A percentile compares a stretch with the other conserved stretches of the same genome.
Evolutionary conservation across 176 grass and related monocot species (phyloP).

Genomic region (Tillandsia fasciculata): DNA sequence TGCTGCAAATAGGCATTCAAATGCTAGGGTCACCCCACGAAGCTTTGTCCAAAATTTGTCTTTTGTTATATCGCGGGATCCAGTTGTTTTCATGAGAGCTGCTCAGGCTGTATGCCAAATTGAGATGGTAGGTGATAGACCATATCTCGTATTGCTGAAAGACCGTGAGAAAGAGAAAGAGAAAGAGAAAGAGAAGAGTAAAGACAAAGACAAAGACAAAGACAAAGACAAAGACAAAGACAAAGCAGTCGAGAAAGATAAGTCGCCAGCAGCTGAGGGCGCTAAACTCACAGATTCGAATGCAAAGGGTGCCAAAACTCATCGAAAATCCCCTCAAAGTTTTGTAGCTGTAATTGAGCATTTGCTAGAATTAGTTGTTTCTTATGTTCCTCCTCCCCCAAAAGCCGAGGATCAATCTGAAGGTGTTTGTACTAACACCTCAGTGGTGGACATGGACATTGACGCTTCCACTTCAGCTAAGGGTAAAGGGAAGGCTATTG

Average conservation of each 20-base stretch:
- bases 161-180: constrained; percentile 79
- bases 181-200: constrained; percentile 91
- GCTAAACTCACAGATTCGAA: constrained; percentile 60
- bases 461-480: constrained; percentile 62
- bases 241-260: constrained; percentile 28
- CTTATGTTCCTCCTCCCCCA: constrained; percentile 50
- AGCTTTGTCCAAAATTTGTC: constrained; percentile 89
- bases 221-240: constrained; percentile 34
- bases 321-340: constrained; percentile 79
- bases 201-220: constrained; percentile 54
- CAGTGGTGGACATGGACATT: constrained; percentile 80
- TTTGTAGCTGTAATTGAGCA: constrained; percentile 83
- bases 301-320: constrained; percentile 52
- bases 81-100: constrained; percentile 84
- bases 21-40: constrained; percentile 62
- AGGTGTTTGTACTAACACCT: constrained; percentile 22
- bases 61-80: constrained; percentile 81
- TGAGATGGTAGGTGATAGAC: constrained; percentile 92
- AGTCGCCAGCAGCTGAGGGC: constrained; percentile 25
- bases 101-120: constrained; percentile 89
- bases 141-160: constrained; percentile 84
- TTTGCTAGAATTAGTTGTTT: constrained; percentile 64
- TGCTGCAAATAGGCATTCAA: constrained; percentile 73
- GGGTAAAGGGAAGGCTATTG: constrained; percentile 81
- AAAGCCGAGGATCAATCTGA: constrained; percentile 49